Percentiles rank a stretch among this genome's conserved stretches.
Evolutionary conservation across 2,329 filamentous ascomycete species (phyloP).

Genomic region (Penicillium janthinellum): DNA sequence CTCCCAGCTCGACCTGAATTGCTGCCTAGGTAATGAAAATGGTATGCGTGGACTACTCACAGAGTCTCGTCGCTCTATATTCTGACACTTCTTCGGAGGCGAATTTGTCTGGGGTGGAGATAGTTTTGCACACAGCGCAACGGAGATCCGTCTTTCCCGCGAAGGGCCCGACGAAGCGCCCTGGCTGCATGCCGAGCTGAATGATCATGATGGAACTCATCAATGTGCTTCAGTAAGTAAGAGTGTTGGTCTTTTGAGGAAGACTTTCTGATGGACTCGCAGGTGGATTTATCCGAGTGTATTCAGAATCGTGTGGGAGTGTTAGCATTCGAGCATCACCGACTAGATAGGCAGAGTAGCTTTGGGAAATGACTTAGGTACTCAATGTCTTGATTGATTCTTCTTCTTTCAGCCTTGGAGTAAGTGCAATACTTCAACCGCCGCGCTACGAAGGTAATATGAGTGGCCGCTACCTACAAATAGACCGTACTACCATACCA

Average conservation of each 20-base stretch:
- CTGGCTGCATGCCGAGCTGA: constrained; percentile 16
- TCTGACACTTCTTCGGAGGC: constrained; percentile 3
- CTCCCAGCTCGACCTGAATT: constrained; percentile 1
- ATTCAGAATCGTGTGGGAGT: neutral
- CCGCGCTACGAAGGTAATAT: neutral
- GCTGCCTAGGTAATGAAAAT: neutral
- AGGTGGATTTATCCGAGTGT: constrained; percentile 4
- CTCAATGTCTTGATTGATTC: neutral
- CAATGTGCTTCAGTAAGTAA: constrained; percentile 16
- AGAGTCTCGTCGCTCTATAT: neutral
- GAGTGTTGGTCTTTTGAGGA: too few relatives aligned
- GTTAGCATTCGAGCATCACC: neutral
- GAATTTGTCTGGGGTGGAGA: constrained; percentile 17
- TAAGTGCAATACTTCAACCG: too few relatives aligned
- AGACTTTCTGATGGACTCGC: neutral
- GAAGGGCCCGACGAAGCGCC: constrained; percentile 9
- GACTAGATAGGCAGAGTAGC: neutral
- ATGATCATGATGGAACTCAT: constrained; percentile 16
- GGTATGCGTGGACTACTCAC: neutral
- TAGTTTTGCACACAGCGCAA: constrained; percentile 13
- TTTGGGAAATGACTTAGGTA: neutral
- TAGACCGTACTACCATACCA: neutral
- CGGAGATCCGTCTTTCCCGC: constrained; percentile 14
- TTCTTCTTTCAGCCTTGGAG: too few relatives aligned
- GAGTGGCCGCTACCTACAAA: too few relatives aligned